phyloP scores from a whole-genome alignment of 2,329 filamentous ascomycete species.

The Ascomycota sp. region DNA sequence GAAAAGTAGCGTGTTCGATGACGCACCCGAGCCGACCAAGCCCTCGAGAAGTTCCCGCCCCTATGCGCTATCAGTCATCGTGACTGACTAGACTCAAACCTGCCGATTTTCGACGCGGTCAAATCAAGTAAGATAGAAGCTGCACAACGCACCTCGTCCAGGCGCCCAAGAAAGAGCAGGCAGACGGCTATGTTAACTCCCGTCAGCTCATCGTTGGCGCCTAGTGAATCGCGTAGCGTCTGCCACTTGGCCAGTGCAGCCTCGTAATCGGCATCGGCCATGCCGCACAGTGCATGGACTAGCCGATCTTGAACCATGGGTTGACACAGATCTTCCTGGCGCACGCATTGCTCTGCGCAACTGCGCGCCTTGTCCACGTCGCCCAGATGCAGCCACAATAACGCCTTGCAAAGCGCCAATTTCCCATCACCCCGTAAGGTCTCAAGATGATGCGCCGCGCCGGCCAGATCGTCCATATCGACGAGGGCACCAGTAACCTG shows the following conservation, averaged over 20 bases:
- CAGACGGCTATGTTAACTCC: slow-evolving; percentile 71
- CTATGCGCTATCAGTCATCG: slow-evolving; percentile 16
- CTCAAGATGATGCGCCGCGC: slow-evolving; percentile 53
- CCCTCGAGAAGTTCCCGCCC: slow-evolving; percentile 46
- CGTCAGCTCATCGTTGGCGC: slow-evolving; percentile 41
- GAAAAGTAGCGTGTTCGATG: slow-evolving; percentile 67
- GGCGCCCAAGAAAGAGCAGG: slow-evolving; percentile 58
- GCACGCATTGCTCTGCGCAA: slow-evolving; percentile 20
- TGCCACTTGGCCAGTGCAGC: slow-evolving; percentile 43
- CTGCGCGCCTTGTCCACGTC: slow-evolving; percentile 47
- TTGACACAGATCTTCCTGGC: no score
- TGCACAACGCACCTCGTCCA: slow-evolving; percentile 46
- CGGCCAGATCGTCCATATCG: slow-evolving; percentile 74
- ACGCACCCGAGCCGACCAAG: slow-evolving; percentile 38
- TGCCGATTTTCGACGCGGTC: no score
- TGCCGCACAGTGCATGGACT: slow-evolving; percentile 48
- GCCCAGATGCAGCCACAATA: slow-evolving; percentile 63
- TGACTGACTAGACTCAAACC: no score
- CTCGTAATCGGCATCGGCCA: slow-evolving; percentile 58
- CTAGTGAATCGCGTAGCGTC: slow-evolving; percentile 17
- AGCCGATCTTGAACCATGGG: slow-evolving; percentile 25
- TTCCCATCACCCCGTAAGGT: slow-evolving; percentile 27
- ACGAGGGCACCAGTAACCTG: slow-evolving; percentile 46
- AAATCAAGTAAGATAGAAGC: no score
- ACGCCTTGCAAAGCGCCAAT: slow-evolving; percentile 29